Base-by-base conservation (phyloP, 1,284 basidiomycete species). In the Lignosus rhinocerotis region DNA sequence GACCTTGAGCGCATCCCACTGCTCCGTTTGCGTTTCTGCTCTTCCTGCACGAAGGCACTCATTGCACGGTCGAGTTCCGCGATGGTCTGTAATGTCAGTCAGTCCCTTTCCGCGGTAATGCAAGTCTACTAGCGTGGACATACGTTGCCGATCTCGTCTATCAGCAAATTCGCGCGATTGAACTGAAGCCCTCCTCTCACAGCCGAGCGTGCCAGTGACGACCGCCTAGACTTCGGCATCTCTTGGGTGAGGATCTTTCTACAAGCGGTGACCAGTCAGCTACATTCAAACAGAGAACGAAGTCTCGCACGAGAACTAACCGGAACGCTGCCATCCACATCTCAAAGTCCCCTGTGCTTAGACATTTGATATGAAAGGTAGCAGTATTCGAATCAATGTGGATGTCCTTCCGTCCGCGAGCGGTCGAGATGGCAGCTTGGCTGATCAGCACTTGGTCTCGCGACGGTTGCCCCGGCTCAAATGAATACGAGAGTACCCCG, bases 281-380 rank as follows among this genome's bases (percentile, higher is more conserved):
- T 12, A 7, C 25, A 11, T 38, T 5, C 34, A 39, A 8, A 38
- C 17, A 12, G 34, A 1, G 10, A 11, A 10, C 7, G 34, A 14
- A 17, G 6, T 11, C 31, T 21, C 16, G 21, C 32, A 39, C 33
- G 21, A 12, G 10, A 10, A 66, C 72, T 70, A 62, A 88, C 88
- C 90, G 84, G 65, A 93, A 82, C 34, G 87, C 84, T 32, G 75
- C 61, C 79, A 90, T 90, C 91, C 91, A 93, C 46, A 70, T 75
- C 53, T 85, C 76, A 64, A 92, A 94, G 67, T 94, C 92, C 8
- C 84, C 82, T 17, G 73, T 74, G 52, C 77, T 85, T 25, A 91
- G 73, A 68, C 89, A 91, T 71, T 88, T 90, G 60, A 91, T 82
- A 70, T 92, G 90, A 69, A 92, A 93, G 1, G 89, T 92, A 30